Evolutionary conservation across 2,329 filamentous ascomycete genomes (phyloP).

Genomic region (Fusarium phyllophilum): DNA sequence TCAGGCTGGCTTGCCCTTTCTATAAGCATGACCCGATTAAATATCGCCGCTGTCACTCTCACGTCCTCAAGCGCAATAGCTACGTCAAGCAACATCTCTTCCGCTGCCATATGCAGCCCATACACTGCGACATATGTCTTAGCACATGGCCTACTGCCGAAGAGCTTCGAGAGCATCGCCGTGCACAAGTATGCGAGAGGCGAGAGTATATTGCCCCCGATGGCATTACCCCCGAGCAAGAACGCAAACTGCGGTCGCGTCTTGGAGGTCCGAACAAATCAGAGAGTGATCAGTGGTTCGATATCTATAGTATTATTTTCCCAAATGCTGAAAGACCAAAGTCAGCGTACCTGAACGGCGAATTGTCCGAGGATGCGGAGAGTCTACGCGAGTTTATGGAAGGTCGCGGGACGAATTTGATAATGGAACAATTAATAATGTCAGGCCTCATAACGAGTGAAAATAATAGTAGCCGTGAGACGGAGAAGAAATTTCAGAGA

Average conservation of each 20-base stretch:
- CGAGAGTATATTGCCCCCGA: background rate
- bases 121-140: background rate
- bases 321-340: background rate
- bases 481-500: background rate
- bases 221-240: background rate
- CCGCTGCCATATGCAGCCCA: constrained; percentile 1
- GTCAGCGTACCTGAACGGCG: background rate
- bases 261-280: background rate
- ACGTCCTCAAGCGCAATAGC: background rate
- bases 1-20: background rate
- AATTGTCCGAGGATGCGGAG: background rate
- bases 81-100: constrained; percentile 2
- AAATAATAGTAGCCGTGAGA: background rate
- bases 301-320: background rate
- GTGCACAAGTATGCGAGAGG: background rate
- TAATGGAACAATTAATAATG: background rate
- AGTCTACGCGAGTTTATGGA: constrained; percentile 4
- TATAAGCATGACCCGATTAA: background rate
- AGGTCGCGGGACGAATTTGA: background rate
- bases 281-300: constrained; percentile 7
- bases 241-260: background rate
- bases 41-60: background rate
- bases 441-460: background rate
- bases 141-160: background rate
- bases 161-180: background rate